Conservation (phyloP, 345 rosid genomes). For the Carallia brachiata region DNA sequence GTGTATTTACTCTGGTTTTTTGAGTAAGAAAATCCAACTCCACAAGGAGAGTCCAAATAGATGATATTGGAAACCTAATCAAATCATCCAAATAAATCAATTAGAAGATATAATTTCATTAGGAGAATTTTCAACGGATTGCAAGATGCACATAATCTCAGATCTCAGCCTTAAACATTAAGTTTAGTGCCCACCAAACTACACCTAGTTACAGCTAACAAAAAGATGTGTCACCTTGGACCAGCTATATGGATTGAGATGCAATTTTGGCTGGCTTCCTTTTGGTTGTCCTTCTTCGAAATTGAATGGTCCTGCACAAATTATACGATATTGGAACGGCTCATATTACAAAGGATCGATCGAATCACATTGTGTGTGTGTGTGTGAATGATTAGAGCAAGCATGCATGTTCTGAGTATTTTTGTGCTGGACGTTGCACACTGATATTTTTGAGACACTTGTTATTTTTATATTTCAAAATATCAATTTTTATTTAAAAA, state of each 20-base stretch:
- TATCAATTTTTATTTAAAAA: no score
- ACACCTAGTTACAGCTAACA: no score
- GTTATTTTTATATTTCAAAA: no score
- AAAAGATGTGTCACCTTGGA: conserved; percentile 33
- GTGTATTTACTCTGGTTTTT: conserved; percentile 27
- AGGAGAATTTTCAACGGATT: no score
- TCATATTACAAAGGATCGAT: neutral
- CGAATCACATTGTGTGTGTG: neutral
- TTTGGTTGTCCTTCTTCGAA: conserved; percentile 31
- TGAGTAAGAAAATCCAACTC: conserved; percentile 54
- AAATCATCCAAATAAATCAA: neutral
- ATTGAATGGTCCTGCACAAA: conserved; percentile 47
- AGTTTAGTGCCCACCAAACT: no score
- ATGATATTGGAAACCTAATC: conserved; percentile 52
- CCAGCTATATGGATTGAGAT: conserved; percentile 51
- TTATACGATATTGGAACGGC: neutral
- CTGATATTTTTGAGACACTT: no score
- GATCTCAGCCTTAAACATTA: no score
- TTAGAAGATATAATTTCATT: neutral
- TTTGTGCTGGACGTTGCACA: no score
- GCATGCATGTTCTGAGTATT: no score
- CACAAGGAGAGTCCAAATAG: conserved; percentile 61
- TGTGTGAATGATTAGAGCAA: no score
- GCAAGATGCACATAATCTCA: no score
- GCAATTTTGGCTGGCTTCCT: conserved; percentile 38